These are phyloP conservation scores for Daldinia grandis DNA, from an alignment of 495 filamentous ascomycete species.

Conservation along the genomic window DNA sequence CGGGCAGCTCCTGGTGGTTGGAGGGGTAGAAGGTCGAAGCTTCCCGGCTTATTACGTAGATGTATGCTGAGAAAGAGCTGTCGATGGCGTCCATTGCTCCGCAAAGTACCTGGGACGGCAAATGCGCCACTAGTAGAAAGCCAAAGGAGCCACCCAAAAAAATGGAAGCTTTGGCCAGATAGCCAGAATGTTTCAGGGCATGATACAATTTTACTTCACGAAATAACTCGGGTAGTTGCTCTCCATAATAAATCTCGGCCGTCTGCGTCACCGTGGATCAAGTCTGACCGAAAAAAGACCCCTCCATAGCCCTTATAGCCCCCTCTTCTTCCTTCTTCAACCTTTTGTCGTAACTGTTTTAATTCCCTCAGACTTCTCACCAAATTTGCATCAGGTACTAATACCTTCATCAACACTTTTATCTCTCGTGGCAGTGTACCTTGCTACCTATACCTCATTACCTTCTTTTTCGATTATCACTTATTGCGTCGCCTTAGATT, in stretches of 20 bases:
- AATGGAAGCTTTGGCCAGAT: background rate
- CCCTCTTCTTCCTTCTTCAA: conserved; percentile 19
- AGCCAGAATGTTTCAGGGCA: background rate
- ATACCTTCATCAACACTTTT: conserved; percentile 8
- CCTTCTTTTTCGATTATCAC: background rate
- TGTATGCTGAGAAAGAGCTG: background rate
- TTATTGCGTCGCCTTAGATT: conserved; percentile 10
- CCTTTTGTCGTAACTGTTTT: conserved; percentile 30
- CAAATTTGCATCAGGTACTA: conserved; percentile 22
- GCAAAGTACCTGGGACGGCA: background rate
- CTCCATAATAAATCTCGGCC: conserved; percentile 37
- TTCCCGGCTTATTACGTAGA: background rate
- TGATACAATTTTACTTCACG: conserved; percentile 8
- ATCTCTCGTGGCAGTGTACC: conserved; percentile 2
- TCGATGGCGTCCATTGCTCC: background rate
- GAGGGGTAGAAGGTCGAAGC: background rate
- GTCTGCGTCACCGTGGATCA: conserved; percentile 41
- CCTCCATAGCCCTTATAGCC: conserved; percentile 20
- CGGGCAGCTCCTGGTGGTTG: background rate
- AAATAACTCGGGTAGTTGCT: conserved; percentile 35
- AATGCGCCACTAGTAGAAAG: background rate
- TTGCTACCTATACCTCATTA: background rate
- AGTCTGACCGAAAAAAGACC: conserved; percentile 23
- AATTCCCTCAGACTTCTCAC: conserved; percentile 39
- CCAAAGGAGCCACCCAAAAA: background rate